phyloP scores from a whole-genome alignment of 495 filamentous ascomycete species.

The Wilcoxina mikolae region DNA sequence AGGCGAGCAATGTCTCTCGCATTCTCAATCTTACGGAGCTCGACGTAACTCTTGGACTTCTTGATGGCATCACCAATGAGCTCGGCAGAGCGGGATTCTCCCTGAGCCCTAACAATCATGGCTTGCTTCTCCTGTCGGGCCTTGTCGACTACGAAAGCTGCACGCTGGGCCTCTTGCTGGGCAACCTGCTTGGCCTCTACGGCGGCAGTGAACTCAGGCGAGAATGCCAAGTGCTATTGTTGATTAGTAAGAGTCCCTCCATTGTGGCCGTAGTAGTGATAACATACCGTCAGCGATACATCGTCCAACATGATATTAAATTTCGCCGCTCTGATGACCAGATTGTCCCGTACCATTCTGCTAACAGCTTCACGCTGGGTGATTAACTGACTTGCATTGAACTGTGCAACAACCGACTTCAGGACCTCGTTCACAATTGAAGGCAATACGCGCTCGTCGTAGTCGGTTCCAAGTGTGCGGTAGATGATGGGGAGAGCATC shows the following conservation, averaged over 20 bases:
- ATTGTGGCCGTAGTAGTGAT: not conserved
- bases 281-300: slow-evolving; percentile 78
- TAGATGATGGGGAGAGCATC: slow-evolving; percentile 90
- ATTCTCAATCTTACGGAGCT: slow-evolving; percentile 94
- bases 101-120: slow-evolving; percentile 93
- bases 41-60: slow-evolving; percentile 93
- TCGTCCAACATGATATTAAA: slow-evolving; percentile 98
- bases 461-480: slow-evolving; percentile 86
- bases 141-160: slow-evolving; percentile 96
- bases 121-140: slow-evolving; percentile 98
- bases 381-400: slow-evolving; percentile 96
- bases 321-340: slow-evolving; percentile 74
- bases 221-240: slow-evolving; percentile 86
- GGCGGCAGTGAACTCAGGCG: slow-evolving; percentile 94
- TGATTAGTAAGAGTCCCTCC: slow-evolving; percentile 24
- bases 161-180: slow-evolving; percentile 93
- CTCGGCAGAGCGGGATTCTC: slow-evolving; percentile 95
- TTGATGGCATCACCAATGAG: slow-evolving; percentile 98
- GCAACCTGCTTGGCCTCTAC: slow-evolving; percentile 99
- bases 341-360: slow-evolving; percentile 77
- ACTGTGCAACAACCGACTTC: slow-evolving; percentile 97
- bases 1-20: slow-evolving; percentile 71
- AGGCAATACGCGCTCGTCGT: slow-evolving; percentile 90
- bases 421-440: slow-evolving; percentile 98
- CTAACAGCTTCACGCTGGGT: slow-evolving; percentile 96